Evolutionary conservation across 768 basidiomycete species (phyloP).

Genomic region (Trichaptum fuscoviolaceum): DNA sequence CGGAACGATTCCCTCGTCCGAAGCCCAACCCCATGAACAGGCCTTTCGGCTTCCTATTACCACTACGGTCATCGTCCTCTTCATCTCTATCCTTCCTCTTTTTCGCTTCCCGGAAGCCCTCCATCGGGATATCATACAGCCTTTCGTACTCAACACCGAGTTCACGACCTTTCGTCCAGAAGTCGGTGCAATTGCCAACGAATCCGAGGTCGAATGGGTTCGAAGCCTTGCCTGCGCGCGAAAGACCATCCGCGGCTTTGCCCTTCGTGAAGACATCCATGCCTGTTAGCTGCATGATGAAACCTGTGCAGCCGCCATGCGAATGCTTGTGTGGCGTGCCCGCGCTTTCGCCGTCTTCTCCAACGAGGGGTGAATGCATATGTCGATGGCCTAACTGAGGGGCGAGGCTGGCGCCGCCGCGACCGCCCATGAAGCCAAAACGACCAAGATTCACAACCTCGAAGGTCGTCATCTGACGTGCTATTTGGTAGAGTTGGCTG

Average conservation of each 20-base stretch:
- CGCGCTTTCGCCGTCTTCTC: constrained; percentile 31
- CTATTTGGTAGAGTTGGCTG: constrained; percentile 88
- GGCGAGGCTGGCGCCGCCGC: constrained; percentile 60
- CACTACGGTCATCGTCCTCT: constrained; percentile 41
- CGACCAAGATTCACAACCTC: constrained; percentile 94
- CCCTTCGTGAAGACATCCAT: constrained; percentile 93
- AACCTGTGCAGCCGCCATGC: constrained; percentile 43
- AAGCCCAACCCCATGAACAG: constrained; percentile 32
- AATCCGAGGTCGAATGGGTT: constrained; percentile 93
- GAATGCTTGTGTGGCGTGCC: constrained; percentile 31
- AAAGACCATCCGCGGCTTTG: constrained; percentile 81
- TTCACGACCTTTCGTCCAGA: constrained; percentile 85
- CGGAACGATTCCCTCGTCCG: constrained; percentile 22
- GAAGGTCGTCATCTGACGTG: constrained; percentile 91
- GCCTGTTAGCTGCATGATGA: constrained; percentile 87
- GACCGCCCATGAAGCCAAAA: constrained; percentile 96
- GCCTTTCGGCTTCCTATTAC: constrained; percentile 33
- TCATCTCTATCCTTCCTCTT: constrained; percentile 49
- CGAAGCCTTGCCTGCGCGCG: constrained; percentile 63
- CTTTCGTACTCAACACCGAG: constrained; percentile 87
- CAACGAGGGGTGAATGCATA: constrained; percentile 27
- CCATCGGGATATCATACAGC: constrained; percentile 83
- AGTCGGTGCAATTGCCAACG: constrained; percentile 80
- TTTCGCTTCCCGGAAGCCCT: constrained; percentile 79
- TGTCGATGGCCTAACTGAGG: constrained; percentile 82